Evolutionary conservation across 129 eudicot genomes (phyloP).

Genomic region (Helianthus tuberosus): DNA sequence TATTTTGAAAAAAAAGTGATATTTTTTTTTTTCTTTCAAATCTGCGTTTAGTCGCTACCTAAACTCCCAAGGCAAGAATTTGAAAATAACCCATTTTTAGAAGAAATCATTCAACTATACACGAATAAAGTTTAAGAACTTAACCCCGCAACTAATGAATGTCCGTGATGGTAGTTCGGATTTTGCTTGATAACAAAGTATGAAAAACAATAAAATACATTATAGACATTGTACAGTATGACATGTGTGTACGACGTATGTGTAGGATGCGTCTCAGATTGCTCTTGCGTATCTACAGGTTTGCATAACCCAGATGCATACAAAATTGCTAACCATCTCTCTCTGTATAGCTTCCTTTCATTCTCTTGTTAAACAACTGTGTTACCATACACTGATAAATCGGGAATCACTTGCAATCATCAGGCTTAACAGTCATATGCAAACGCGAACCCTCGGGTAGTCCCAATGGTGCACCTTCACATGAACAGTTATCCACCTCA

Average conservation of each 20-base stretch:
- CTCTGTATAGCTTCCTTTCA: neutral
- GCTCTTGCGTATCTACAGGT: neutral
- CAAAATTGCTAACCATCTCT: neutral
- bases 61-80: too few relatives aligned
- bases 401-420: slow-evolving; percentile 18
- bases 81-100: too few relatives aligned
- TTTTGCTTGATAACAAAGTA: neutral
- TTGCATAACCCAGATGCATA: neutral
- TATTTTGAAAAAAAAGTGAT: too few relatives aligned
- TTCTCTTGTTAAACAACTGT: neutral
- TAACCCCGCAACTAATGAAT: neutral
- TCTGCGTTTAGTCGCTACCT: too few relatives aligned
- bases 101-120: neutral
- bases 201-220: neutral
- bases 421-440: slow-evolving; percentile 41
- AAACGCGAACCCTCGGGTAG: slow-evolving; percentile 77
- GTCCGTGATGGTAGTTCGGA: neutral
- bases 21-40: too few relatives aligned
- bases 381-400: neutral
- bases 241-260: neutral
- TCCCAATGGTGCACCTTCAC: slow-evolving; percentile 75
- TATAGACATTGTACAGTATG: neutral
- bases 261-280: neutral
- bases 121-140: neutral
- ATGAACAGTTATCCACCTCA: slow-evolving; percentile 71